Evolutionary conservation across 108 stramenopile species (phyloP).

Genomic region (Conticribra weissflogii): DNA sequence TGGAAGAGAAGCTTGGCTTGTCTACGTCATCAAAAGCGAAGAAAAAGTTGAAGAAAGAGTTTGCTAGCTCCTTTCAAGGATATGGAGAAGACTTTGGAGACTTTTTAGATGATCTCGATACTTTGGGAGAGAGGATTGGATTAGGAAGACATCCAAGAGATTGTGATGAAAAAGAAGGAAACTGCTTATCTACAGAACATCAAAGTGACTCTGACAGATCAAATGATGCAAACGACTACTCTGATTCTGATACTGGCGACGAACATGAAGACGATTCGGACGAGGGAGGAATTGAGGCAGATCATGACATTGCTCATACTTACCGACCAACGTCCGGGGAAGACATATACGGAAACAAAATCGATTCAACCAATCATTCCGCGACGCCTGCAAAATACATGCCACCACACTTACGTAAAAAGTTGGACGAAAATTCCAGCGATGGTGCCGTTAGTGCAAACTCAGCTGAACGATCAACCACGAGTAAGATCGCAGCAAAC

Average conservation of each 20-base stretch:
- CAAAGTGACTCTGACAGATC: constrained; percentile 17
- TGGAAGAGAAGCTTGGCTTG: constrained; percentile 58
- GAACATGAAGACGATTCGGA: constrained; percentile 36
- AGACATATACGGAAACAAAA: constrained; percentile 92
- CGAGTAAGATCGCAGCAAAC: constrained; percentile 13
- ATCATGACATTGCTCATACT: constrained; percentile 72
- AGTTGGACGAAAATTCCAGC: constrained; percentile 14
- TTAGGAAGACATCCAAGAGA: constrained; percentile 13
- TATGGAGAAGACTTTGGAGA: constrained; percentile 86
- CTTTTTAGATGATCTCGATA: constrained; percentile 75
- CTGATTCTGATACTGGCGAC: constrained; percentile 24
- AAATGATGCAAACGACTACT: constrained; percentile 21
- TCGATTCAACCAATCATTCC: constrained; percentile 41
- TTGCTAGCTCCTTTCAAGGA: constrained; percentile 47
- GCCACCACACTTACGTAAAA: constrained; percentile 83
- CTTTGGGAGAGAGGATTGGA: background rate
- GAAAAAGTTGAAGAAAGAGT: constrained; percentile 49
- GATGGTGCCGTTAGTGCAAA: constrained; percentile 21
- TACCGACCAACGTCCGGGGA: constrained; percentile 87
- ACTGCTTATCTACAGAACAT: constrained; percentile 37
- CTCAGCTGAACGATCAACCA: background rate
- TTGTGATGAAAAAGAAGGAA: constrained; percentile 33
- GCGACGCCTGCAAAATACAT: constrained; percentile 67
- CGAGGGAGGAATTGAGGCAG: constrained; percentile 41
- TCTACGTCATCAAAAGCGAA: constrained; percentile 29